These are phyloP conservation scores for Aphanoascus verrucosus DNA, from an alignment of 2,329 filamentous ascomycete genomes.

Conservation along the genomic window DNA sequence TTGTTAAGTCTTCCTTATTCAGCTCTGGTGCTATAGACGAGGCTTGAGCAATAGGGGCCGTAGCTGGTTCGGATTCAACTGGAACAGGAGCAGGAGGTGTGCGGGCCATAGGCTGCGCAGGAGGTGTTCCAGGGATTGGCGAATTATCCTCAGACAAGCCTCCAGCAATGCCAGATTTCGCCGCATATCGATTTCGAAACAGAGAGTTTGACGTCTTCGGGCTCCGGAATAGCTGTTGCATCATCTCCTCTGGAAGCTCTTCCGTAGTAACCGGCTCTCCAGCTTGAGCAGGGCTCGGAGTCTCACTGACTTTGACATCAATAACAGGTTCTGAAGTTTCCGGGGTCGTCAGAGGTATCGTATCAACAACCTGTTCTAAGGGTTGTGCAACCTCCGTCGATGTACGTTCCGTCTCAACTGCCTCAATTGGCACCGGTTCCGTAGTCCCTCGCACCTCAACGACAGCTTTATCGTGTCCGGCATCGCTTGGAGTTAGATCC, in stretches of 20 bases:
- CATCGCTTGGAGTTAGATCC: neutral
- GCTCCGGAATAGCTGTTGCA: constrained; percentile 53
- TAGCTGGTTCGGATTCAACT: neutral
- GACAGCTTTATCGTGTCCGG: neutral
- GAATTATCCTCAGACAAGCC: neutral
- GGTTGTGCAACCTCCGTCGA: neutral
- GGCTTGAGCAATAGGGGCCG: neutral
- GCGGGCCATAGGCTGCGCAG: neutral
- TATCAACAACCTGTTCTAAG: neutral
- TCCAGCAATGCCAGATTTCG: constrained; percentile 12
- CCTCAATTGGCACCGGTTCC: neutral
- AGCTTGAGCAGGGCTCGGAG: neutral
- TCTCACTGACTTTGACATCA: neutral
- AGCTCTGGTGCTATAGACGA: neutral
- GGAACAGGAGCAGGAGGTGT: neutral
- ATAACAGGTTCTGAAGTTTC: too few relatives aligned
- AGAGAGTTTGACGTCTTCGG: constrained; percentile 48
- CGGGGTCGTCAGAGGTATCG: neutral
- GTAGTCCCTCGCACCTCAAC: neutral
- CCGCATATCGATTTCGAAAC: constrained; percentile 23
- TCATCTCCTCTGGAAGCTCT: constrained; percentile 47
- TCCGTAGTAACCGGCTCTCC: constrained; percentile 28
- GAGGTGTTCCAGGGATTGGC: neutral
- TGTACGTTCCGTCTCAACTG: neutral
- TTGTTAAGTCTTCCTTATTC: neutral